A percentile compares a stretch with the other conserved stretches of the same genome.
Evolutionary conservation across 345 rosid species (phyloP).

Genomic region (Brassica rapa): DNA sequence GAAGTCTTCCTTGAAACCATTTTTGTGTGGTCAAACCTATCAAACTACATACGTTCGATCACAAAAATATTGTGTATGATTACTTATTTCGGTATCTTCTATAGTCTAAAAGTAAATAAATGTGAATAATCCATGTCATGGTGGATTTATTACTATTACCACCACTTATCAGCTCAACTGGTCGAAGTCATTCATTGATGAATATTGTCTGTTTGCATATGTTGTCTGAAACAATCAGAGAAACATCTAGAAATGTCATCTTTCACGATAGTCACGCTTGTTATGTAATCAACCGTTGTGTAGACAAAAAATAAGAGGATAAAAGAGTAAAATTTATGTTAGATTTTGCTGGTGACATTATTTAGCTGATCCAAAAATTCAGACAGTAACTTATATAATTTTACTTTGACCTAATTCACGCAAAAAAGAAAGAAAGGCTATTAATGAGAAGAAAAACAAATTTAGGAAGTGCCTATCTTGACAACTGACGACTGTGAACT

Average conservation of each 20-base stretch:
- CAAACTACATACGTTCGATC: not conserved
- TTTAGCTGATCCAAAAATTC: not conserved
- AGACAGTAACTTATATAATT: not conserved
- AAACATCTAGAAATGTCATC: conserved; percentile 25
- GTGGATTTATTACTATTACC: not conserved
- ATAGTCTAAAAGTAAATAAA: not conserved
- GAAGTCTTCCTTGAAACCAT: not conserved
- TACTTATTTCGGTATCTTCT: not conserved
- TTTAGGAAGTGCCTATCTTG: conserved; percentile 27
- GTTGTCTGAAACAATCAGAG: conserved; percentile 26
- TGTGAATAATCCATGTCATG: not conserved
- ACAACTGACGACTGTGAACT: conserved; percentile 42
- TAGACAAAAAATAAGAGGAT: not conserved
- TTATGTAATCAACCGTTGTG: not conserved
- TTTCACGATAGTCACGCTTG: not conserved
- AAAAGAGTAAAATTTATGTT: not conserved
- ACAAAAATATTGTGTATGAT: too few species aligned
- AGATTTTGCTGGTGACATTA: not conserved
- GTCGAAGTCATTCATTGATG: not conserved
- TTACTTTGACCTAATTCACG: not conserved
- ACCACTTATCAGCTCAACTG: not conserved
- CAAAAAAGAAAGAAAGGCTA: not conserved
- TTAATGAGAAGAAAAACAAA: not conserved
- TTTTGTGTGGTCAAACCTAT: not conserved
- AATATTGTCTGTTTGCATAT: conserved; percentile 18